Evolutionary conservation across 768 basidiomycete species (phyloP).

Genomic region (Xerocomellus dryophilus): DNA sequence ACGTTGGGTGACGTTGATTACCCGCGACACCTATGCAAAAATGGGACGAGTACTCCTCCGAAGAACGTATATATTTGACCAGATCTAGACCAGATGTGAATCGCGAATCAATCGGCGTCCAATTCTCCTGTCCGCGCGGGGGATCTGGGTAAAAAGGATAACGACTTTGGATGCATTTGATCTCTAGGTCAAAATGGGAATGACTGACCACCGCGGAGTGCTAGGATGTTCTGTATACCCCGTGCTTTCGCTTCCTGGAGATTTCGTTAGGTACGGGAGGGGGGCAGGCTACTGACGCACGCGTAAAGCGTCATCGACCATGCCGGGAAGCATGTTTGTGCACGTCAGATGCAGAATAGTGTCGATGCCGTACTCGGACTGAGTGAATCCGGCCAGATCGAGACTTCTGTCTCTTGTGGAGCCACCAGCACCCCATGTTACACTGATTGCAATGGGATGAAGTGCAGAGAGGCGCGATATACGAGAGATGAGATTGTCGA

Average conservation of each 20-base stretch:
- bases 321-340: slow-evolving; percentile 91
- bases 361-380: slow-evolving; percentile 72
- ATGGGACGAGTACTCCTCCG: slow-evolving; percentile 70
- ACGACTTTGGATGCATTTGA: not conserved
- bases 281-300: slow-evolving; percentile 41
- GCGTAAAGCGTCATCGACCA: slow-evolving; percentile 80
- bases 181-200: not conserved
- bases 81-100: slow-evolving; percentile 87
- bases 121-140: slow-evolving; percentile 89
- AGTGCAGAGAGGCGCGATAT: slow-evolving; percentile 78
- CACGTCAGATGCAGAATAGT: slow-evolving; percentile 94
- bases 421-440: slow-evolving; percentile 98
- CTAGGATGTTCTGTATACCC: slow-evolving; percentile 87
- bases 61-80: slow-evolving; percentile 82
- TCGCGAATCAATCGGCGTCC: slow-evolving; percentile 79
- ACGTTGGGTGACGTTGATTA: slow-evolving; percentile 26
- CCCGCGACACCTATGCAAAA: slow-evolving; percentile 97
- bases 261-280: slow-evolving; percentile 3
- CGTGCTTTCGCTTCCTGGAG: slow-evolving; percentile 71
- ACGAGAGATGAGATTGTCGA: slow-evolving; percentile 86
- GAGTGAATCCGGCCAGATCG: slow-evolving; percentile 78
- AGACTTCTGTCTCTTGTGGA: slow-evolving; percentile 84
- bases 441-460: slow-evolving; percentile 78
- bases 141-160: slow-evolving; percentile 56
- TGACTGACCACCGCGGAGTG: slow-evolving; percentile 79